phyloP scores from a whole-genome alignment of 2,329 filamentous ascomycete genomes.

The Sporothrix humicola region DNA sequence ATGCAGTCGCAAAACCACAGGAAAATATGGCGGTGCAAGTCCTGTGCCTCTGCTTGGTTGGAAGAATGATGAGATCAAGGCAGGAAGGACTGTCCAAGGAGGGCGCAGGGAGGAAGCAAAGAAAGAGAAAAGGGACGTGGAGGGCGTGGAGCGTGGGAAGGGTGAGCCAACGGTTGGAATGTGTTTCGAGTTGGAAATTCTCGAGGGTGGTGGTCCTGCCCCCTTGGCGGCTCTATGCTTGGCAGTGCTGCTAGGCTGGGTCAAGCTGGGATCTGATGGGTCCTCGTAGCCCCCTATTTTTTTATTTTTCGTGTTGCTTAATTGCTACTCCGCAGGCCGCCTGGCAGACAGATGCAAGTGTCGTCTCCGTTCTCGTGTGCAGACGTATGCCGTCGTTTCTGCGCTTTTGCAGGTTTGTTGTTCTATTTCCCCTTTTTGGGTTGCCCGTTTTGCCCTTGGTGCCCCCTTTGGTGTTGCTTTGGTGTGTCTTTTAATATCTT shows the following conservation, averaged over 20 bases:
- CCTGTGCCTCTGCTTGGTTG: constrained; percentile 15
- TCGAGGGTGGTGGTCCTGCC: constrained; percentile 19
- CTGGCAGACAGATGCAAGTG: not conserved
- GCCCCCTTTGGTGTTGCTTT: not conserved
- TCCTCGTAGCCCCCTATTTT: constrained; percentile 31
- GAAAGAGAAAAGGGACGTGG: constrained; percentile 1
- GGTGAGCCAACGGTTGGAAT: constrained; percentile 36
- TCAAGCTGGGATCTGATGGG: constrained; percentile 30
- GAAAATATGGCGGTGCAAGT: constrained; percentile 19
- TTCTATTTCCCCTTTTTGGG: constrained; percentile 2
- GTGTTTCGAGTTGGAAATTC: constrained; percentile 35
- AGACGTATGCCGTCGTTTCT: not conserved
- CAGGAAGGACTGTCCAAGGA: not conserved
- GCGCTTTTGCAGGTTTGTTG: not conserved
- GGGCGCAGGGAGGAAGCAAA: not conserved
- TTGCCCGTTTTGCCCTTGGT: not conserved
- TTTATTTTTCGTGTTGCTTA: not conserved
- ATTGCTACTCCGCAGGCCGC: constrained; percentile 12
- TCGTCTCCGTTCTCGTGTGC: not conserved
- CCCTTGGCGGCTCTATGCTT: constrained; percentile 33
- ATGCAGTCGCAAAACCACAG: constrained; percentile 24
- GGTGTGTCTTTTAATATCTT: constrained; percentile 24
- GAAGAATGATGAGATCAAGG: not conserved
- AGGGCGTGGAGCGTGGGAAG: constrained; percentile 10
- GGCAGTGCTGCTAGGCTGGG: constrained; percentile 26